phyloP scores from a whole-genome alignment of 257 asterid species.

The Prunella vulgaris region DNA sequence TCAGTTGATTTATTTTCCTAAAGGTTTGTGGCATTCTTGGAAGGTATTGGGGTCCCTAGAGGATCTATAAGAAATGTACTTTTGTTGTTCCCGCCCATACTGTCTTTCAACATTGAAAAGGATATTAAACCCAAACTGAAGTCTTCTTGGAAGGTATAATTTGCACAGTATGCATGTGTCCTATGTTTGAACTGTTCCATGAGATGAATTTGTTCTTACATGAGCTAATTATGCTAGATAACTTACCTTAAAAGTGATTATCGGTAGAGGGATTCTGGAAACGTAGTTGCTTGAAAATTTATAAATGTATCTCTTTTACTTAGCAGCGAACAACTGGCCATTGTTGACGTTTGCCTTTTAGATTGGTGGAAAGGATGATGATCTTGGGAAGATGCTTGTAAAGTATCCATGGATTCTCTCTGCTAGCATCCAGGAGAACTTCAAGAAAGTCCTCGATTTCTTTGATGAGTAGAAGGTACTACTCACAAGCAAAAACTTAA shows the following conservation, averaged over 20 bases:
- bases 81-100: constrained; percentile 69
- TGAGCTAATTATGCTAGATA: not conserved
- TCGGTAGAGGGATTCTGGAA: not conserved
- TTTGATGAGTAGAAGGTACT: constrained; percentile 73
- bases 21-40: constrained; percentile 59
- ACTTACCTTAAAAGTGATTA: not conserved
- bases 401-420: constrained; percentile 98
- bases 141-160: constrained; percentile 54
- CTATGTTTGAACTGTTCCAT: too few relatives aligned
- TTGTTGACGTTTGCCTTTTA: constrained; percentile 31
- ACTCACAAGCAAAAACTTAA: not conserved
- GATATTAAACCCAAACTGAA: constrained; percentile 65
- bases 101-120: constrained; percentile 55
- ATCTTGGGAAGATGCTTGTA: constrained; percentile 58
- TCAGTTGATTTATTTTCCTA: too few relatives aligned
- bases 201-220: constrained; percentile 1
- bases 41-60: constrained; percentile 62
- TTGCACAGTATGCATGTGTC: not conserved
- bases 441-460: constrained; percentile 47
- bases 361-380: constrained; percentile 47
- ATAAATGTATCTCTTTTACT: not conserved
- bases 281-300: not conserved
- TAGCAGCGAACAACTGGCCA: not conserved
- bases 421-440: constrained; percentile 57
- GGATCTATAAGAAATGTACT: constrained; percentile 40